Base-by-base conservation (phyloP, 192 early-diverging fungal genomes). In the Endogone sp. region DNA sequence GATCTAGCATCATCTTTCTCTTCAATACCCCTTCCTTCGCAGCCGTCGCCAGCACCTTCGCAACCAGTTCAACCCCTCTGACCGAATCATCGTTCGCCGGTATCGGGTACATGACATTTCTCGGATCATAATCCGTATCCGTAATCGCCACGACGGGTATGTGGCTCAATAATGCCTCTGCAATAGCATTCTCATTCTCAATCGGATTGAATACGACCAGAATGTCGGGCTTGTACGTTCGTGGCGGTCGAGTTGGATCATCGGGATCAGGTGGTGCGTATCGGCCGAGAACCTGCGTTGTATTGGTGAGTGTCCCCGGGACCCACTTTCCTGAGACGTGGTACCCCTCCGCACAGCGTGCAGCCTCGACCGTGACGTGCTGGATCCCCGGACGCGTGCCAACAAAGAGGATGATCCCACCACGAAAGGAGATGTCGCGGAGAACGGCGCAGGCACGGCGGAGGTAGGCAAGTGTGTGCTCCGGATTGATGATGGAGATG, bases 81-180 rank as follows among this genome's bases (percentile, higher is more conserved):
- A 92, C 69, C 4, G 92, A 89, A 73, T 98, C 95, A 71, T 98
- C 96, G 76, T 98, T 98, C 60, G 91, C 95, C 2, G 96, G 94
- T 37, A 98, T 93, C 21, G 94, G 91, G 75, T 96, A 98, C 2
- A 92, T 90, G 29, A 97, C 94, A 8, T 71, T 68, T 16, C 85
- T 79, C 30, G 96, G 94, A 75, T 96, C 89, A 73, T 88, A 91
- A 81, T 98, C 93, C 25, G 94, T 95, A 74, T 98, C 96, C 32
- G 92, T 87, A 62, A 98, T 82, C 54, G 92, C 94, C 57, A 98
- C 88, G 8, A 94, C 91, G 25, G 96, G 96, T 29, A 98, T 90
- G 66, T 91, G 86, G 68, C 83, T 72, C 29, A 85, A 73, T 54
- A 88, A 84, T 4, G 93, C 87, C 67, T 98, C 96, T 58, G 86